Evolutionary conservation across 768 basidiomycete genomes (phyloP), one percentile per base, ranked within the genome.

Genomic region (Podaxis mareebaensis): DNA sequence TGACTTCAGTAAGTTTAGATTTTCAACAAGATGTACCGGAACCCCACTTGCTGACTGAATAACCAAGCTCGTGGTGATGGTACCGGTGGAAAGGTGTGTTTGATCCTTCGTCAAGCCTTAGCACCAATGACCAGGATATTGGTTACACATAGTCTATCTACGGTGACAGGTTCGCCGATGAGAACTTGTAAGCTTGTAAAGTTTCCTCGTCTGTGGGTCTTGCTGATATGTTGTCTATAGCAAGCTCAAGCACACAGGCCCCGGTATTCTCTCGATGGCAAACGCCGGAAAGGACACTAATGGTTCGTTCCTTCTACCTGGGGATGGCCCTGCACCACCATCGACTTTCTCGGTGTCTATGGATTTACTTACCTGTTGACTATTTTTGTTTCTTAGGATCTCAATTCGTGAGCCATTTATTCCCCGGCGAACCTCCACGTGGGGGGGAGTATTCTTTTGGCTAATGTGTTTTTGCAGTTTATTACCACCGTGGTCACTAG

Each of bases 211-310:
- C 11, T 20, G 17, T 48, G 1, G 20, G 6, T 13, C 28, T 11
- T 66, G 52, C 55, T 65, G 36, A 66, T 58, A 8, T 38, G 65
- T 22, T 56, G 60, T 36, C 48, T 28, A 64, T 69, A 97, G 95
- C 84, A 97, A 98, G 85, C 91, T 99, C 75, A 89, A 87, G 75
- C 96, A 99, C 82, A 91, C 92, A 69, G 88, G 86, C 40, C 86
- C 92, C 55, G 96, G 96, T 66, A 82, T 84, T 61, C 85, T 96
- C 63, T 95, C 94, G 2, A 97, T 98, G 96, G 96, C 96, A 54
- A 98, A 97, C 70, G 87, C 94, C 60, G 90, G 89, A 72, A 90
- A 88, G 75, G 91, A 96, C 74, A 97, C 96, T 38, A 98, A 98
- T 70, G 96, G 92, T 91, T 72, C 63, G 78, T 66, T 26, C 4